phyloP scores from a whole-genome alignment of 805 yeast genomes.

The Yamadazyma sp. region DNA sequence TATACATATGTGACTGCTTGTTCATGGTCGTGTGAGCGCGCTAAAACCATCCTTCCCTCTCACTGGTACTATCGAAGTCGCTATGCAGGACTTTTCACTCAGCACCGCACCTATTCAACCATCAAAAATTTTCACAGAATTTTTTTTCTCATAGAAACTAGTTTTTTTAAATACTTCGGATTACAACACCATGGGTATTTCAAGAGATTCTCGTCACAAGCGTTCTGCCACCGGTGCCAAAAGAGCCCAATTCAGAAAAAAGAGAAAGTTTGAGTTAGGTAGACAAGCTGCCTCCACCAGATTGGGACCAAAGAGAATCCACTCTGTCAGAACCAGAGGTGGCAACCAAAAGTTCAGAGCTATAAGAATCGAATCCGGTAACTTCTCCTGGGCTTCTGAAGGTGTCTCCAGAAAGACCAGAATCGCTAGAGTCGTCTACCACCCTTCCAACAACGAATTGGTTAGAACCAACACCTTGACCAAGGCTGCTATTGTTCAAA shows the following conservation, averaged over 20 bases:
- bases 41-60: too few species aligned
- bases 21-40: too few species aligned
- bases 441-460: slow-evolving; percentile 99
- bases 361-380: slow-evolving; percentile 97
- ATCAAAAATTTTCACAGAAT: slow-evolving; percentile 10
- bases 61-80: too few species aligned
- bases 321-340: slow-evolving; percentile 99
- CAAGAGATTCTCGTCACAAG: slow-evolving; percentile 99
- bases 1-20: too few species aligned
- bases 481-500: slow-evolving; percentile 98
- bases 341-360: slow-evolving; percentile 99
- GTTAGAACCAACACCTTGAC: slow-evolving; percentile 99
- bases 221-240: slow-evolving; percentile 99
- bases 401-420: slow-evolving; percentile 99
- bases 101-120: slow-evolving; percentile 2
- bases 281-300: slow-evolving; percentile 99
- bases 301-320: slow-evolving; percentile 98
- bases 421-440: slow-evolving; percentile 96
- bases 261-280: slow-evolving; percentile 99
- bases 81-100: slow-evolving; percentile 3
- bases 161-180: slow-evolving; percentile 10
- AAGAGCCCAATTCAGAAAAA: slow-evolving; percentile 99
- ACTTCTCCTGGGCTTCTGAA: slow-evolving; percentile 99
- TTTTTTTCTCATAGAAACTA: slow-evolving; percentile 8
- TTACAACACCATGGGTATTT: slow-evolving; percentile 87